These are phyloP conservation scores for Verticillium nonalfalfae DNA, from an alignment of 2,329 filamentous ascomycete genomes.

Conservation along the genomic window DNA sequence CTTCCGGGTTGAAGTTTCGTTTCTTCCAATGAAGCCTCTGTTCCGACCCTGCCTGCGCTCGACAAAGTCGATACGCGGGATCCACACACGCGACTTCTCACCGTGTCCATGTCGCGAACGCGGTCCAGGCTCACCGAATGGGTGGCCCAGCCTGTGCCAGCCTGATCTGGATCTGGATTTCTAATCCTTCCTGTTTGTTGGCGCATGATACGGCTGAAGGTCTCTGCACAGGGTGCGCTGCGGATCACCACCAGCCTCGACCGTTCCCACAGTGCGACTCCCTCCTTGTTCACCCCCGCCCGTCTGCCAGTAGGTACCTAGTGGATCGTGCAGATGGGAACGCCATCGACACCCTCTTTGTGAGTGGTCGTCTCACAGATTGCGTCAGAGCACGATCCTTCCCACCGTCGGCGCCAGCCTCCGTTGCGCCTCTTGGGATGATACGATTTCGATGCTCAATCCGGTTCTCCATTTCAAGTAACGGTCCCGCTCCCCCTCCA, in stretches of 20 bases:
- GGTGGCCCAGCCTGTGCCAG: neutral
- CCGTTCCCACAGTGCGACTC: neutral
- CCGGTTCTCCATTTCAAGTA: neutral
- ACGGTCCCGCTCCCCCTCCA: neutral
- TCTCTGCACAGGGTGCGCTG: neutral
- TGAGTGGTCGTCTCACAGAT: conserved; percentile 7
- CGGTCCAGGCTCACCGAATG: neutral
- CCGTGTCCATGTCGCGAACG: conserved; percentile 1
- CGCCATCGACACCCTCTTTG: conserved; percentile 3
- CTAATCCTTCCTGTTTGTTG: conserved; percentile 3
- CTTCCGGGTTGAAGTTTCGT: neutral
- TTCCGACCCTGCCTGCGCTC: neutral
- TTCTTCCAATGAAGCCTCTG: neutral
- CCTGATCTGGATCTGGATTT: conserved; percentile 2
- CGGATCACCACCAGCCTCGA: conserved; percentile 4
- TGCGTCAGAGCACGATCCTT: conserved; percentile 9
- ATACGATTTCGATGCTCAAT: neutral
- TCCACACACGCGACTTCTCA: conserved; percentile 2
- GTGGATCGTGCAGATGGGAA: conserved; percentile 3
- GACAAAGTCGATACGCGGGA: neutral
- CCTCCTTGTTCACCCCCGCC: neutral
- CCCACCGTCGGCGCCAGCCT: neutral
- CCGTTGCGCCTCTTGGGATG: neutral
- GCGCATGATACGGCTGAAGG: neutral
- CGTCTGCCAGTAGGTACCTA: too few species aligned